Base-by-base conservation (phyloP, 2,329 filamentous ascomycete species). In the Grosmannia clavigera region DNA sequence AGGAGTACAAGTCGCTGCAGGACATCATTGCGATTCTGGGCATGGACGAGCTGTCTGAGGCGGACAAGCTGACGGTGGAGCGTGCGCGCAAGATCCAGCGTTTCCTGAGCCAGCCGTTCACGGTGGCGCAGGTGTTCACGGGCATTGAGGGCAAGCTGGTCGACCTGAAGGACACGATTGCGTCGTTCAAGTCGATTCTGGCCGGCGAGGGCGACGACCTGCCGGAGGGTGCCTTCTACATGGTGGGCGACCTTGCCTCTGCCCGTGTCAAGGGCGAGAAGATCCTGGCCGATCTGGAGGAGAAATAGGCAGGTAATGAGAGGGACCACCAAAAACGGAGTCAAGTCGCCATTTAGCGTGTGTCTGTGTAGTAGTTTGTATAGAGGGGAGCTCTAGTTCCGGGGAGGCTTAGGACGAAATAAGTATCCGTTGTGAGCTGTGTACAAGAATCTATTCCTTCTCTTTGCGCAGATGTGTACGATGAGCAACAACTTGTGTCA, bases 11-110 rank as follows among this genome's bases (percentile, higher is more conserved):
- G 89, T 97, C 92, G 67, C 90, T 99, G 69, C 94, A 99, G 83
- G 94, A 99, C 83, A 99, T 99, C 86, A 96, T 96, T 83, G 94
- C 94, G 79, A 99, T 99, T 91, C 81, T 97, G 76, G 92, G 92
- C 87, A 97, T 99, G 94, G 94, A 99, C 79, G 94, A 99, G 78
- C 81, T 99, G 80, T 97, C 94, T 67, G 94, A 97, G 84, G 88
- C 89, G 71, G 94, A 99, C 79, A 96, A 99, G 88, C 86, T 99
- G 72, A 97, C 94, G 70, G 94, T 99, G 84, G 94, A 99, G 88
- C 94, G 94, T 86, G 94, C 94, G 78, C 92, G 94, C 83, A 97
- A 97, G 86, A 87, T 99, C 76, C 94, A 99, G 85, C 89, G 92
- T 88, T 99, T 99, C 91, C 83, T 99, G 83, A 90, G 85, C 78